Base-by-base conservation (phyloP, 352 stramenopile genomes). In the Phytophthora litchii region DNA sequence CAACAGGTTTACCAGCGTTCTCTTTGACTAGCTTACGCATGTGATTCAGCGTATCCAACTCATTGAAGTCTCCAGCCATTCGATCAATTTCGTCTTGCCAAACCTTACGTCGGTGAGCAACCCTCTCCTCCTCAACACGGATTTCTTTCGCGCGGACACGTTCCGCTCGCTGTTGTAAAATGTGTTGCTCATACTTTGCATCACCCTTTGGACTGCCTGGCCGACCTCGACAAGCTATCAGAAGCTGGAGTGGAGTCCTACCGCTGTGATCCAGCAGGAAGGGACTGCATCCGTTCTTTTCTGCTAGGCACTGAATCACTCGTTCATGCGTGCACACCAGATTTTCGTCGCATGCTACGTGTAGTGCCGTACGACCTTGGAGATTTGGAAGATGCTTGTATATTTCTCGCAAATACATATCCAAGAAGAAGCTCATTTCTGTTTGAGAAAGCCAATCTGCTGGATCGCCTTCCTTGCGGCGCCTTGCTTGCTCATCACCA, bases 341-440 rank as follows among this genome's bases (percentile, higher is more conserved):
- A 57, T 91, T 93, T 51, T 90, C 80, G n/a, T 93, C 80, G 36
- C 84, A 91, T 4, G 84, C 80, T 2, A 93, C 59, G 55, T 93
- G 84, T 5, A 93, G 59, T 13, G 84, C 70, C 3, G 80, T 89
- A 3, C 71, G 70, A 13, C 84, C 84, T 20, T 91, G 81, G 4
- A 78, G 72, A 60, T 91, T 93, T 4, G 57, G 37, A 23, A 82
- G 45, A 46, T 91, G 76, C 38, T 86, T 84, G 65, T 83, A 93
- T 48, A 67, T 78, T 41, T 86, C 67, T 7, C 80, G 72, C 20
- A 93, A 54, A 42, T 70, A 85, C 2, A 64, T 72, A 58, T 89
- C 78, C 14, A 91, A 47, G 25, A 85, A 88, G 37, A 91, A 89
- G n/a, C 54, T 65, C 60, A 87, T 72, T 25, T 81, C 63, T 16